Evolutionary conservation across 345 rosid genomes (phyloP), one percentile per base, ranked within the genome.

Genomic region (Gossypium stocksii): DNA sequence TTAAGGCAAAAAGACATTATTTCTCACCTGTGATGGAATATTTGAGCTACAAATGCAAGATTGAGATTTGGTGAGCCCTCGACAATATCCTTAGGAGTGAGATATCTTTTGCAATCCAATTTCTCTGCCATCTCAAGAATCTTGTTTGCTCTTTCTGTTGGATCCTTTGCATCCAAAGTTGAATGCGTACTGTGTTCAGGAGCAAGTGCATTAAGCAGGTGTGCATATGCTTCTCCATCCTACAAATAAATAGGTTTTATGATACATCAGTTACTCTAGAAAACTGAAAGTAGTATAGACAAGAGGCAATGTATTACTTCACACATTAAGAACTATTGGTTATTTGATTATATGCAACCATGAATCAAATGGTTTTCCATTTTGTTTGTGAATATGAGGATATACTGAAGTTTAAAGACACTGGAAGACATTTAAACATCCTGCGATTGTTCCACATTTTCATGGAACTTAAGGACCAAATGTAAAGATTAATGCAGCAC

Each of bases 201-300:
- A 11, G 69, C 69, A 64, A 64, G 41, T 86, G 97, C 87, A 86
- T 80, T 93, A 78, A 95, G 94, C 76, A 95, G 88, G 78, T 93
- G 87, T 61, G 96, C 90, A 88, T 95, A 95, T 52, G 99, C 98
- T 86, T 91, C 97, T 51, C 98, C 99, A 51, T 93, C 98, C 99
- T 95, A 82, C 77, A 78, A 82, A 71, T 70, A 49, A 72, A 79
- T 53, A 74, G 62, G 66, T 58, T 76, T 34, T 46, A 72, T n/a
- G 73, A 76, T 52, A 79, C 48, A 64, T 67, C 66, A 81, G 48
- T 56, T 41, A 56, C 12, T 48, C 12, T 25, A 38, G 38, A 74
- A 60, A 49, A 65, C 77, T 43, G 17, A 60, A 58, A 68, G 14
- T 23, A n/a, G 63, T 29, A 48, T 9, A 58, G 11, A 43, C 9